Base-by-base conservation (phyloP, 768 basidiomycete genomes). In the Suillus brevipes region DNA sequence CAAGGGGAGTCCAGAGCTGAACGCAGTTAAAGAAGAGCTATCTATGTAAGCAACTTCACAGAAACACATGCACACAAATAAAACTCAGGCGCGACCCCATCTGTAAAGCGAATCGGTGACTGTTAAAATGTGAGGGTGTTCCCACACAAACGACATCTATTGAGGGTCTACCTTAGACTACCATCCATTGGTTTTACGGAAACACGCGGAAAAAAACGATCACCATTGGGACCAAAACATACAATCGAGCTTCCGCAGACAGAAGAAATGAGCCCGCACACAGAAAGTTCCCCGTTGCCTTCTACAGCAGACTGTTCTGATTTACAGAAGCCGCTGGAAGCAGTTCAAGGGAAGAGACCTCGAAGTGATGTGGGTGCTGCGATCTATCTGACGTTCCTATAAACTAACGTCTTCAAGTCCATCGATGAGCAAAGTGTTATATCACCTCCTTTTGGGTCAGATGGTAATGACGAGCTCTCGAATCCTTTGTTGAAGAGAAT, bases 1-100 rank as follows among this genome's bases (percentile, higher is more conserved):
- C 25, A 64, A 67, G 42, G 56, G 70, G 34, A 76, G 72, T 31
- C 67, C 71, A 3, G 69, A 77, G 36, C 65, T 70, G 12, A 63
- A 57, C 63, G 63, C 60, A 20, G 71, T 76, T 23, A 74, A 74
- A 14, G 23, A 67, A 3, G 40, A 60, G 4, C 74, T 76, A 36
- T 77, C 73, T 63, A 76, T 76, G 75, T 76, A 42, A 68, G 76
- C 55, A 23, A 12, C 25, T 3, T 23, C 20, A 6, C 3, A 14
- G 5, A 56, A 16, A 14, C 47, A 14, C 28, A 8, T 59, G n/a
- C 18, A 23, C 38, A 13, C 12, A 1, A 43, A 42, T 42, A 28
- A 59, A 59, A 20, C 12, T 59, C 16, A 42, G 38, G 18, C 12
- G 7, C 18, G 10, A 40, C 23, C 25, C 4, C 10, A 14, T 31